Percentiles rank a stretch among this genome's conserved stretches.
Evolutionary conservation across 2,329 filamentous ascomycete genomes (phyloP).

Genomic region (Xylaria sp.): DNA sequence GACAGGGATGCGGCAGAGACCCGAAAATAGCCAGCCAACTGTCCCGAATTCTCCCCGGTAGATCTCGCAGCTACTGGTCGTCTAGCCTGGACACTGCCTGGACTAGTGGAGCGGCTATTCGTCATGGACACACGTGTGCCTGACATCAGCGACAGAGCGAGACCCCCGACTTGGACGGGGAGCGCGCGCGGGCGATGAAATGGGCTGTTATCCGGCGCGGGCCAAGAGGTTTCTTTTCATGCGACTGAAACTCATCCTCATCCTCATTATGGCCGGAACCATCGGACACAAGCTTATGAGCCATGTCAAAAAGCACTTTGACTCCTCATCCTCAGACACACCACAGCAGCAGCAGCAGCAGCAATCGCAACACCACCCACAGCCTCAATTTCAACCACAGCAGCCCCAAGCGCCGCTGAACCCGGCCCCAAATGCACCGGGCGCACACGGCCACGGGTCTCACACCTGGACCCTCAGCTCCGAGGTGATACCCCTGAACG

Average conservation of each 20-base stretch:
- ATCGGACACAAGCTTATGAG: constrained; percentile 37
- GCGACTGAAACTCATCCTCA: constrained; percentile 24
- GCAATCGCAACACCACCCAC: constrained; percentile 8
- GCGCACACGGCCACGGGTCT: constrained; percentile 12
- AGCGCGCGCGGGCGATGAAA: constrained; percentile 23
- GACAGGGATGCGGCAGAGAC: neutral
- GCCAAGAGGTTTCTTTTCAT: constrained; percentile 24
- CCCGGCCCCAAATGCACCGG: neutral
- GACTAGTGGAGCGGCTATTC: constrained; percentile 25
- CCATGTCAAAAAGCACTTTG: constrained; percentile 27
- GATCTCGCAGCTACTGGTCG: neutral
- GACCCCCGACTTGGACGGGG: neutral
- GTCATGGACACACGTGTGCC: constrained; percentile 30
- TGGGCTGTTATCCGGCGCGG: constrained; percentile 25
- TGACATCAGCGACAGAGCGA: constrained; percentile 21
- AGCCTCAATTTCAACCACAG: constrained; percentile 18
- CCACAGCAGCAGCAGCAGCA: neutral
- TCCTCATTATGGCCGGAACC: constrained; percentile 31
- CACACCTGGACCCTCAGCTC: constrained; percentile 42
- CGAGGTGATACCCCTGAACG: constrained; percentile 58
- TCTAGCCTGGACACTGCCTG: neutral
- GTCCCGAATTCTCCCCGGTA: constrained; percentile 10
- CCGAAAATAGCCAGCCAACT: neutral
- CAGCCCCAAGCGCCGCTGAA: neutral
- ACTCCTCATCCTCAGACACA: neutral